Percentiles rank a stretch among this genome's conserved stretches.
phyloP scores from a whole-genome alignment of 805 yeast genomes.

The Starmerella kuoi region DNA sequence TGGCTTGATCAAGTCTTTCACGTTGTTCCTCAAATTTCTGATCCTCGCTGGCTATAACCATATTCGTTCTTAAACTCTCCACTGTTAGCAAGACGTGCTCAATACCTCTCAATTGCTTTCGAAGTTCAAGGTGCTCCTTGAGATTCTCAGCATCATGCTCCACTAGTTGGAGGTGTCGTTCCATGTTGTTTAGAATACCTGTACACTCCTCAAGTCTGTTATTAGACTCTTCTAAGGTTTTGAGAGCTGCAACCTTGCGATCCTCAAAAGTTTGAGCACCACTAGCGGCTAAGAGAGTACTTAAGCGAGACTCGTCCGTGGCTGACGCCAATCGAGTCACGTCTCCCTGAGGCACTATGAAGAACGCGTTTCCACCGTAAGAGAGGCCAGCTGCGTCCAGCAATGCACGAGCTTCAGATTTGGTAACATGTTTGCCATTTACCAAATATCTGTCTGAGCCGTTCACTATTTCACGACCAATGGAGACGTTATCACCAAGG shows the following conservation, averaged over 20 bases:
- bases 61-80: constrained; percentile 32
- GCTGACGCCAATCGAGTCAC: constrained; percentile 83
- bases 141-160: constrained; percentile 70
- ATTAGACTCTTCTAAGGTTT: constrained; percentile 60
- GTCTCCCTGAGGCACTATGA: constrained; percentile 93
- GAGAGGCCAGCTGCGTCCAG: constrained; percentile 86
- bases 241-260: constrained; percentile 62
- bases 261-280: constrained; percentile 87
- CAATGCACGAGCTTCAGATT: constrained; percentile 67
- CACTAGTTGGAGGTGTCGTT: constrained; percentile 61
- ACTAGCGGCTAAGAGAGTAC: constrained; percentile 76
- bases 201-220: constrained; percentile 60
- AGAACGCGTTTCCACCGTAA: constrained; percentile 76
- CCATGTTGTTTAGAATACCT: constrained; percentile 57
- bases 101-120: constrained; percentile 51
- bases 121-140: constrained; percentile 53
- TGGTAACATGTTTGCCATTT: constrained; percentile 65
- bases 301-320: constrained; percentile 68
- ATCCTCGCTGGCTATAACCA: constrained; percentile 4
- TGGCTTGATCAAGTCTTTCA: constrained; percentile 2
- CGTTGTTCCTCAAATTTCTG: constrained; percentile 9
- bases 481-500: constrained; percentile 51
- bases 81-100: constrained; percentile 69
- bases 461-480: constrained; percentile 84
- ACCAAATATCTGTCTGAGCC: constrained; percentile 71